Evolutionary conservation across 345 rosid species (phyloP).

Genomic region (Streptanthus diversifolius): DNA sequence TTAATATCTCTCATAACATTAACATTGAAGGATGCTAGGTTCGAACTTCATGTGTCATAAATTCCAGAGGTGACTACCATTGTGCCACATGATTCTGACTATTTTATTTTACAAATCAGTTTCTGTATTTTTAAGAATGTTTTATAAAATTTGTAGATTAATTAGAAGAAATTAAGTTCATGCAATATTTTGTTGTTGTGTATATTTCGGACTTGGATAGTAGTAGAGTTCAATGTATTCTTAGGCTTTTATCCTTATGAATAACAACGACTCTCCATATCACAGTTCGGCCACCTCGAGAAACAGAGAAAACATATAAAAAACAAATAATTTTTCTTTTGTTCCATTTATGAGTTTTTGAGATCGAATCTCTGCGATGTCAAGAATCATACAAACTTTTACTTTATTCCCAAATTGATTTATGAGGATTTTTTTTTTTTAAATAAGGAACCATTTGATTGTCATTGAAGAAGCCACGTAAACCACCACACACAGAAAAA

Average conservation of each 20-base stretch:
- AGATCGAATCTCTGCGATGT: slow-evolving; percentile 14
- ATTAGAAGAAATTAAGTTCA: neutral
- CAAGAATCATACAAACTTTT: slow-evolving; percentile 10
- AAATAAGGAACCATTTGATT: neutral
- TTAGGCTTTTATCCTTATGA: neutral
- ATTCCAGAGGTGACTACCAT: too few species aligned
- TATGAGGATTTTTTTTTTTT: neutral
- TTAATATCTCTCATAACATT: too few species aligned
- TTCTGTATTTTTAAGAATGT: neutral
- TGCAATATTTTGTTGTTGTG: neutral
- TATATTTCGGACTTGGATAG: neutral
- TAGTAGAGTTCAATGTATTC: neutral
- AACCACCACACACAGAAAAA: neutral
- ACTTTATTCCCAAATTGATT: slow-evolving; percentile 19
- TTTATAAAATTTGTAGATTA: neutral
- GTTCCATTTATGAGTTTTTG: neutral
- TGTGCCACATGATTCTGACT: too few species aligned
- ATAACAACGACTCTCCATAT: slow-evolving; percentile 22
- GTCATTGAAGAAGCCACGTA: slow-evolving; percentile 25
- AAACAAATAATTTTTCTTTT: neutral
- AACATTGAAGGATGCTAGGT: too few species aligned
- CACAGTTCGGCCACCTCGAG: slow-evolving; percentile 6
- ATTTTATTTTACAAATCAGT: neutral
- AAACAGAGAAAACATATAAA: neutral
- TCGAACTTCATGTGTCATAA: too few species aligned